Percentiles rank a stretch among this genome's conserved stretches.
phyloP scores from a whole-genome alignment of 148 eudicot species.

The Cornus florida region DNA sequence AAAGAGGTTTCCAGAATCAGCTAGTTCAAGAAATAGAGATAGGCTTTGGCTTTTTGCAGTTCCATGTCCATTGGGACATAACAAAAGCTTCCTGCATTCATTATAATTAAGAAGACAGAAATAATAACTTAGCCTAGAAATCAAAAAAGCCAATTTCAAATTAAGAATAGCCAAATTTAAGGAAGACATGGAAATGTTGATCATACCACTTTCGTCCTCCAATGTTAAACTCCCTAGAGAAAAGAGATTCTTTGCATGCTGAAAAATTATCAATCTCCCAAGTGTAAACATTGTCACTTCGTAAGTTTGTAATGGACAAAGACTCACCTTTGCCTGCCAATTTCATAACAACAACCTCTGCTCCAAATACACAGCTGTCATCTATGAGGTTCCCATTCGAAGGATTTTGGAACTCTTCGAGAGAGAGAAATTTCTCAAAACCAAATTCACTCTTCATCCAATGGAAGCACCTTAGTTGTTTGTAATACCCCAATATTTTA shows the following conservation, averaged over 20 bases:
- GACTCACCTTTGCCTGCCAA: constrained; percentile 1
- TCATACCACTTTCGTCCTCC: not conserved
- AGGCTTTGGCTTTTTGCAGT: not conserved
- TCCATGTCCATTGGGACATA: not conserved
- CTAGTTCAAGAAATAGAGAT: not conserved
- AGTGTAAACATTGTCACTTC: not conserved
- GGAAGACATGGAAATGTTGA: too few species aligned
- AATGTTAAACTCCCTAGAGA: not conserved
- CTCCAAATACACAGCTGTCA: not conserved
- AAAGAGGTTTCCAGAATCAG: not conserved
- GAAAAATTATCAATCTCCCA: constrained; percentile 2
- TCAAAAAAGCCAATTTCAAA: too few species aligned
- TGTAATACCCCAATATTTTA: too few species aligned
- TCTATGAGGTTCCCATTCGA: constrained; percentile 5
- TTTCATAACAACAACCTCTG: constrained; percentile 1
- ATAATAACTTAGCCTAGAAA: too few species aligned
- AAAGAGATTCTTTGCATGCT: too few species aligned
- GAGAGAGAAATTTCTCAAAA: not conserved
- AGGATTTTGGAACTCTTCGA: too few species aligned
- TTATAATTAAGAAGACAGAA: too few species aligned
- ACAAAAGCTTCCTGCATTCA: not conserved
- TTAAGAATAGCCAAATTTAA: too few species aligned
- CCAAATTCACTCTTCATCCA: not conserved
- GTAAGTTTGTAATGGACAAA: not conserved
- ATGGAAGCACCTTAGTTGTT: too few species aligned